Evolutionary conservation across 805 yeast species (phyloP), one percentile per base, ranked within the genome.

Genomic region (Zygosaccharomyces pseudorouxii): DNA sequence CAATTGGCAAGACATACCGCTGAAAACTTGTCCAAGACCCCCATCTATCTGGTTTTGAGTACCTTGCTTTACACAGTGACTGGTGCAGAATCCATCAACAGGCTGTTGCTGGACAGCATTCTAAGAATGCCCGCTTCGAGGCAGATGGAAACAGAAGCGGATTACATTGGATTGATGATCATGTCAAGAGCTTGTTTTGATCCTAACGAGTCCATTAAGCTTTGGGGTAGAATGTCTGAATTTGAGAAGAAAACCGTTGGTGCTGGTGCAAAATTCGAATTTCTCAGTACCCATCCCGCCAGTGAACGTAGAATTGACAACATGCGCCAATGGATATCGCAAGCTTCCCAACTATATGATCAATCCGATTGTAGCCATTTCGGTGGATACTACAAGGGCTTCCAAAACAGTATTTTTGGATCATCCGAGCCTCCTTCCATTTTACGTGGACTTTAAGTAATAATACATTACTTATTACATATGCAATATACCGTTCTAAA

Each of bases 81-180:
- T 4, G 89, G 95, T 4, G 69, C 81, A 5, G 68, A 74, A 46
- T 57, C 69, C 41, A 60, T 86, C 48, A 78, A 78, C 57, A 75
- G 77, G 45, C 54, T 86, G 28, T 65, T 87, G 12, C 56, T 77
- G 22, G 75, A 75, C 23, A 75, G 89, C 0, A 62, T 80, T 11
- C 63, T 89, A 42, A 78, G 80, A 55, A 78, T 84, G 77, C 97
- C 97, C 0, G 86, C 95, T 0, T 86, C 95, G 0, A 74, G 99
- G 58, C 88, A 80, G 50, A 89, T 89, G 96, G 99, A 93, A 67
- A 77, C 89, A 0, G 99, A 93, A 65, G 98, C 99, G 0, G 99
- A 93, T 67, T 83, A 84, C 58, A 90, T 93, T 27, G 99, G 99
- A 0, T 71, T 93, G 51, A 84, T 89, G 81, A 74, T 92, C 55